Conservation (phyloP, 441 rosid species). For the Brassica balearica region DNA sequence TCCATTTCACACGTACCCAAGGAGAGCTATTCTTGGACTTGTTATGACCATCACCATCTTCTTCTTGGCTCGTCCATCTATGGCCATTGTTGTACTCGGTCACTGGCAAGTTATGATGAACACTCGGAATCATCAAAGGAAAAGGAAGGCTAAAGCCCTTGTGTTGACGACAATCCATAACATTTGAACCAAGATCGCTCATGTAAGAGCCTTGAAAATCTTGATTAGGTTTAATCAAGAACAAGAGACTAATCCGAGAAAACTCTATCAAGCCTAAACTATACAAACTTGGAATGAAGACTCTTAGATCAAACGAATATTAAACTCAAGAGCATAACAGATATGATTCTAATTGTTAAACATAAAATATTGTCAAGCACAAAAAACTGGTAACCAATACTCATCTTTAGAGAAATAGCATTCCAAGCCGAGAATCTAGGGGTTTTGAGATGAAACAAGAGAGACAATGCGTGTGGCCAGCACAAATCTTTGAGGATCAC, state of each 20-base stretch:
- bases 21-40: constrained; percentile 42
- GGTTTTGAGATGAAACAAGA: not conserved
- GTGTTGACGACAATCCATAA: not conserved
- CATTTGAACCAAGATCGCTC: not conserved
- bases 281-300: not conserved
- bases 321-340: not conserved
- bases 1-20: constrained; percentile 84
- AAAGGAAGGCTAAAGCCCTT: not conserved
- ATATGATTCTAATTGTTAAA: not conserved
- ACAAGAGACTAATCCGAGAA: not conserved
- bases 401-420: not conserved
- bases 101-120: not conserved
- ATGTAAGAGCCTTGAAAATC: not conserved
- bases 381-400: not conserved
- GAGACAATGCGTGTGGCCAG: not conserved
- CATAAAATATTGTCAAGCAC: not conserved
- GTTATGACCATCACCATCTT: constrained; percentile 60
- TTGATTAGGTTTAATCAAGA: not conserved
- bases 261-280: not conserved
- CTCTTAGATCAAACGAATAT: not conserved
- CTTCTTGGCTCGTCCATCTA: constrained; percentile 58
- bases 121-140: not conserved
- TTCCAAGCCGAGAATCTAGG: not conserved
- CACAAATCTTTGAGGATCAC: not conserved
- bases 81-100: constrained; percentile 49